phyloP scores from a whole-genome alignment of 495 filamentous ascomycete species.

The Glutinoglossum americanum region DNA sequence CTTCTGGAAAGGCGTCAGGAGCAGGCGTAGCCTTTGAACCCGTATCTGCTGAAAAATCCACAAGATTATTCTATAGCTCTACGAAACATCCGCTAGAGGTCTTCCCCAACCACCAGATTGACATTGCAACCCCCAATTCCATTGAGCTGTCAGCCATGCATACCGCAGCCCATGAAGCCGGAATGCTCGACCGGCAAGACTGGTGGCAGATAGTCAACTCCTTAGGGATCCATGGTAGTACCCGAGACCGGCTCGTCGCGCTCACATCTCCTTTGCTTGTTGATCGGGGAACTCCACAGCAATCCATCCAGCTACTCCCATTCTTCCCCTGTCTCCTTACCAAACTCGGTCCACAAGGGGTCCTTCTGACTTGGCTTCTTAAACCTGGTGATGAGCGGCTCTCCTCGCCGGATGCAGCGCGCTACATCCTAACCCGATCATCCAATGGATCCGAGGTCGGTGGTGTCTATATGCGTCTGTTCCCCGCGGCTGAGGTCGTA shows the following conservation, averaged over 20 bases:
- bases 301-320: constrained; percentile 66
- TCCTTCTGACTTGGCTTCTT: constrained; percentile 53
- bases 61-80: constrained; percentile 35
- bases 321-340: constrained; percentile 67
- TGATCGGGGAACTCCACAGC: constrained; percentile 64
- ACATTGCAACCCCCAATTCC: constrained; percentile 62
- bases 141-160: constrained; percentile 65
- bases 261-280: constrained; percentile 39
- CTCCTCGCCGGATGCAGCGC: constrained; percentile 31
- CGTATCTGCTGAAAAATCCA: constrained; percentile 62
- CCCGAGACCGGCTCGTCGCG: constrained; percentile 38
- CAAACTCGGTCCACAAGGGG: constrained; percentile 64
- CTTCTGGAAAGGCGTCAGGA: constrained; percentile 27
- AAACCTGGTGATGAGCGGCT: constrained; percentile 39
- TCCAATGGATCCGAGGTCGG: constrained; percentile 33
- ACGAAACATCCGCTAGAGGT: constrained; percentile 21
- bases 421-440: constrained; percentile 45
- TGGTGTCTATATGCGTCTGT: constrained; percentile 70
- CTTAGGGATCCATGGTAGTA: constrained; percentile 34
- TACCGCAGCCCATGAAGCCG: constrained; percentile 32
- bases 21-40: constrained; percentile 67
- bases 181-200: constrained; percentile 38
- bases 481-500: constrained; percentile 44
- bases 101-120: constrained; percentile 39
- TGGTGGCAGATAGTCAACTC: constrained; percentile 70